phyloP scores from a whole-genome alignment of 2,329 filamentous ascomycete genomes.

The Fusarium annulatum region DNA sequence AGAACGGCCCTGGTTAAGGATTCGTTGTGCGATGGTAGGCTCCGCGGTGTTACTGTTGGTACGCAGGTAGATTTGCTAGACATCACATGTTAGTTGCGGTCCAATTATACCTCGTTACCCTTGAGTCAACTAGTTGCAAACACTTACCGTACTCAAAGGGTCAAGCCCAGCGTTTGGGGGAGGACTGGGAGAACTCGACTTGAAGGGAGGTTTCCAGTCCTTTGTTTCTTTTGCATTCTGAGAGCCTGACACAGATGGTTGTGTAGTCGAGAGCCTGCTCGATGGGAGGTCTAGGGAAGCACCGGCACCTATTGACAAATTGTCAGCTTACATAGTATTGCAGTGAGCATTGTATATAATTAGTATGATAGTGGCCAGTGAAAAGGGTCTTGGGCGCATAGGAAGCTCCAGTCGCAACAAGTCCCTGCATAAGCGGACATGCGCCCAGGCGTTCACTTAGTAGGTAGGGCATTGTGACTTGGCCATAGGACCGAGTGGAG shows the following conservation, averaged over 20 bases:
- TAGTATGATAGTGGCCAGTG: conserved; percentile 7
- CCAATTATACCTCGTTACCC: not conserved
- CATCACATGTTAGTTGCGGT: conserved; percentile 10
- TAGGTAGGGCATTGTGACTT: conserved; percentile 26
- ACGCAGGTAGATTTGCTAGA: conserved; percentile 54
- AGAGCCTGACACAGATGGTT: conserved; percentile 69
- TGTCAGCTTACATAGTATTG: conserved; percentile 44
- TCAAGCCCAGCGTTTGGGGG: conserved; percentile 49
- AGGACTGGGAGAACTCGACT: conserved; percentile 41
- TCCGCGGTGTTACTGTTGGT: conserved; percentile 51
- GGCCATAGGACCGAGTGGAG: not conserved
- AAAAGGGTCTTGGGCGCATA: not conserved
- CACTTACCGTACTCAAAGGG: conserved; percentile 52
- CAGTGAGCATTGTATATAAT: conserved; percentile 1
- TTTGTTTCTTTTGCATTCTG: conserved; percentile 51
- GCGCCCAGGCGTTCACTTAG: conserved; percentile 10
- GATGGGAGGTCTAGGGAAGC: conserved; percentile 39
- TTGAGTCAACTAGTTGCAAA: not conserved
- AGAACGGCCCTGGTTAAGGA: conserved; percentile 63
- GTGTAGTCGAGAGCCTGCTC: conserved; percentile 44
- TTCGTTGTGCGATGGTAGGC: conserved; percentile 64
- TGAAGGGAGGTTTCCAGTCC: conserved; percentile 46
- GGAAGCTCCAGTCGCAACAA: conserved; percentile 16
- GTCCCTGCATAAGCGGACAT: conserved; percentile 28
- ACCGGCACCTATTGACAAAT: conserved; percentile 34